Evolutionary conservation across 202 grass and related monocot genomes (phyloP).

Genomic region (Setaria italica): DNA sequence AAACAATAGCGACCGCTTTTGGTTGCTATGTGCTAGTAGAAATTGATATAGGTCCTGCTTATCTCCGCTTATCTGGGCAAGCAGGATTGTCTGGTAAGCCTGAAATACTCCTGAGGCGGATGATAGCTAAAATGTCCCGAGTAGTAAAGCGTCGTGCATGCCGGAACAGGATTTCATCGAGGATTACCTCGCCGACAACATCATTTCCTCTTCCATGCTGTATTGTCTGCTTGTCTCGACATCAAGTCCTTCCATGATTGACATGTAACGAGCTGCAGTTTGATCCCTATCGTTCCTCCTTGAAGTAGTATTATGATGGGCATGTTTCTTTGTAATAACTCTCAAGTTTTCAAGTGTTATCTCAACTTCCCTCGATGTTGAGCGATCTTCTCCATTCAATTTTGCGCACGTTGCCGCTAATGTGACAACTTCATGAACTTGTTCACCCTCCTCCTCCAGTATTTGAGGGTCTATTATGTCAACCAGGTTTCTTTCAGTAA

Average conservation of each 20-base stretch:
- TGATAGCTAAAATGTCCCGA: too few relatives aligned
- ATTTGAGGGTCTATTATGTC: constrained; percentile 55
- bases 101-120: too few relatives aligned
- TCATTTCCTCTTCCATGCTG: constrained; percentile 28
- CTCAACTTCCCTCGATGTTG: constrained; percentile 62
- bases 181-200: constrained; percentile 12
- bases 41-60: too few relatives aligned
- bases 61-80: too few relatives aligned
- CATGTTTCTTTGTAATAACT: constrained; percentile 21
- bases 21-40: too few relatives aligned
- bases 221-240: constrained; percentile 25
- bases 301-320: not conserved
- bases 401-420: constrained; percentile 44
- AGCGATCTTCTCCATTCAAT: constrained; percentile 50
- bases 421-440: constrained; percentile 41
- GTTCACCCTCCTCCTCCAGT: constrained; percentile 28
- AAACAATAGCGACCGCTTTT: too few relatives aligned
- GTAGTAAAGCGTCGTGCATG: too few relatives aligned
- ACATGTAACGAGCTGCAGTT: not conserved
- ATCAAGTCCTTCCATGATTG: not conserved
- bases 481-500: not conserved
- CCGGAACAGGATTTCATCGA: not conserved
- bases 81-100: too few relatives aligned
- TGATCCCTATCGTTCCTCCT: not conserved
- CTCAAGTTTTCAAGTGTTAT: constrained; percentile 41